Conservation (phyloP, 2,329 filamentous ascomycete genomes). For the Colletotrichum salicis region DNA sequence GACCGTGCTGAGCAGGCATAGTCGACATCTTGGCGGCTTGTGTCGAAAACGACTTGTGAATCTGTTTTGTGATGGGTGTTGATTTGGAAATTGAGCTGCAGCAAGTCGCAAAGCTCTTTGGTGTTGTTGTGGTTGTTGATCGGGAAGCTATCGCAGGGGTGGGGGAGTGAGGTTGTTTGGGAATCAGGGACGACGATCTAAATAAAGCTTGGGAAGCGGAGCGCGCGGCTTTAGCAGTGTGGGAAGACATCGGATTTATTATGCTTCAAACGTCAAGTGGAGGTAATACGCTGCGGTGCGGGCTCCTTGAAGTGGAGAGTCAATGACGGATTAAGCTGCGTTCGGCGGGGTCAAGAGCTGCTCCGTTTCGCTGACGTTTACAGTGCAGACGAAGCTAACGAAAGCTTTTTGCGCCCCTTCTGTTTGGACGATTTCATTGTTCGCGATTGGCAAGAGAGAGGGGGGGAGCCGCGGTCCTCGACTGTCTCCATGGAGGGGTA, state of each 20-base stretch:
- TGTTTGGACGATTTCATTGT: slow-evolving; percentile 6
- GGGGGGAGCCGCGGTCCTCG: neutral
- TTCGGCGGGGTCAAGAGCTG: neutral
- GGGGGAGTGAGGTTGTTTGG: neutral
- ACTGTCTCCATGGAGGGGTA: slow-evolving; percentile 7
- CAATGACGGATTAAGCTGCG: neutral
- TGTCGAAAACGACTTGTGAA: slow-evolving; percentile 4
- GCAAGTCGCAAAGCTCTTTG: slow-evolving; percentile 1
- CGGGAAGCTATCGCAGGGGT: slow-evolving; percentile 7
- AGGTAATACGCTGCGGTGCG: neutral
- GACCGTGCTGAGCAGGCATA: slow-evolving; percentile 63
- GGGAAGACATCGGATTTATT: slow-evolving; percentile 19
- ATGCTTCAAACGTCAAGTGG: neutral
- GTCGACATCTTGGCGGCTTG: slow-evolving; percentile 54
- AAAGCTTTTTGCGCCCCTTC: neutral
- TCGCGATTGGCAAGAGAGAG: slow-evolving; percentile 1
- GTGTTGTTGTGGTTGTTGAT: slow-evolving; percentile 9
- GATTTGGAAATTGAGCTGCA: neutral
- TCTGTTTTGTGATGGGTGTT: neutral
- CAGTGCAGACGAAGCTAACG: neutral
- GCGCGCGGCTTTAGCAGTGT: slow-evolving; percentile 17
- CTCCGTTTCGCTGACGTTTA: slow-evolving; percentile 18
- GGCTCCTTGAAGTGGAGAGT: neutral
- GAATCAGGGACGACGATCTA: neutral
- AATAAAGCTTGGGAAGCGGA: slow-evolving; percentile 26